Evolutionary conservation across 2,329 filamentous ascomycete species (phyloP), one percentile per base, ranked within the genome.

Genomic region (Lasiodiplodia gonubiensis): DNA sequence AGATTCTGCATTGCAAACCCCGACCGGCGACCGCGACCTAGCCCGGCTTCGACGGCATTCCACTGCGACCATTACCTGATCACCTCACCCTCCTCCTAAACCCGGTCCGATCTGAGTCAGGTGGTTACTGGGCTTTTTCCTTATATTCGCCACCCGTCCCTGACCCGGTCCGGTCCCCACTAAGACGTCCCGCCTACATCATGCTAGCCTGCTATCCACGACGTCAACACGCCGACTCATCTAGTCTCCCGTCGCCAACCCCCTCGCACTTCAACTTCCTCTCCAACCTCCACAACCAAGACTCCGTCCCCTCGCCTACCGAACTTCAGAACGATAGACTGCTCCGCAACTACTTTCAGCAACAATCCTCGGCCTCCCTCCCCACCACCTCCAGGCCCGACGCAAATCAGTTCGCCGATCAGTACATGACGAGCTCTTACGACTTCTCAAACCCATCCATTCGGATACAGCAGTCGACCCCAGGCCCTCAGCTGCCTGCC

Each of bases 381-480:
- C 54, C 61, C 10, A 12, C 49, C 33, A 30, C 48, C 49, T 46
- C 57, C 23, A 42, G 57, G 46, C 12, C 54, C 48, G 65, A 67
- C 42, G 54, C 54, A 27, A 46, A 48, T n/a, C 42, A 52, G 39
- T 53, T 14, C 59, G 49, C 30, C 64, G 53, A 68, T 30, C 52
- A 59, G 48, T 69, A 64, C 37, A 69, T 70, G 67, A 49, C 42
- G 33, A 54, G 46, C 57, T 53, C 74, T 55, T 71, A 67, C 71
- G 73, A 76, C 69, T 77, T 76, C 67, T 70, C 73, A 59, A 78
- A 76, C 67, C 79, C 79, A 61, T 70, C 77, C 35, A 80, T 80
- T 68, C 74, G 78, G 67, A 75, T 80, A 35, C 78, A 80, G 68
- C 78, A 80, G 69, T 79, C 78, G 70, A 79, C 78, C 25, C 78